Conservation (phyloP, 1,139 yeast genomes). For the Protomyces gravidus region DNA sequence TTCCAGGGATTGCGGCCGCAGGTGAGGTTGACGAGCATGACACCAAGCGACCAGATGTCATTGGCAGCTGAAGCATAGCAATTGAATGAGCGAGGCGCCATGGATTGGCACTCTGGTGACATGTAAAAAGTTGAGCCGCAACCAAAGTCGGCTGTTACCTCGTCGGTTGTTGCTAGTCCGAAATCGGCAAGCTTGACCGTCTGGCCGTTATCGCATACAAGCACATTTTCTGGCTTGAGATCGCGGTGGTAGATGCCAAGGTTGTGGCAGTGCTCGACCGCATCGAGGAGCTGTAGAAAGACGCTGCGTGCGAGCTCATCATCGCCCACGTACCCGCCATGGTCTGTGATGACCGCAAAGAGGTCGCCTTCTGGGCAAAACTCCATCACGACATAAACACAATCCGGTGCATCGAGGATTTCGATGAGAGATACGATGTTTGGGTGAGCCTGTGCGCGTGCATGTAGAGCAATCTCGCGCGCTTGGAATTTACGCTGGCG, state of each 20-base stretch:
- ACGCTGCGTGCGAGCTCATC: slow-evolving; percentile 62
- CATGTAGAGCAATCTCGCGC: slow-evolving; percentile 68
- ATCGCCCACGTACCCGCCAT: slow-evolving; percentile 51
- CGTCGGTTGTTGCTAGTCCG: slow-evolving; percentile 67
- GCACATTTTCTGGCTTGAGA: slow-evolving; percentile 81
- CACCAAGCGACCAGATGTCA: slow-evolving; percentile 86
- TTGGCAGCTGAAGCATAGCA: slow-evolving; percentile 57
- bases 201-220: slow-evolving; percentile 60
- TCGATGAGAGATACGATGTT: slow-evolving; percentile 70
- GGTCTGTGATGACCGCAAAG: slow-evolving; percentile 65
- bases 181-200: slow-evolving; percentile 71
- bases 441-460: slow-evolving; percentile 71
- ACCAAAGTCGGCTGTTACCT: slow-evolving; percentile 66
- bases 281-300: slow-evolving; percentile 71
- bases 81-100: slow-evolving; percentile 15
- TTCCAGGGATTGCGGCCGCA: slow-evolving; percentile 93
- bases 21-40: slow-evolving; percentile 70
- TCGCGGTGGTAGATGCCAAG: slow-evolving; percentile 78
- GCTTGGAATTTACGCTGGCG: slow-evolving; percentile 42
- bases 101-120: slow-evolving; percentile 56
- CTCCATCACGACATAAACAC: slow-evolving; percentile 71
- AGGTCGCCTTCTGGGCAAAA: slow-evolving; percentile 78
- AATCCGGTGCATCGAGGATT: slow-evolving; percentile 48
- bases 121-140: slow-evolving; percentile 86
- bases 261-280: slow-evolving; percentile 63